Base-by-base conservation (phyloP, 495 filamentous ascomycete species). In the Neurospora sp. region DNA sequence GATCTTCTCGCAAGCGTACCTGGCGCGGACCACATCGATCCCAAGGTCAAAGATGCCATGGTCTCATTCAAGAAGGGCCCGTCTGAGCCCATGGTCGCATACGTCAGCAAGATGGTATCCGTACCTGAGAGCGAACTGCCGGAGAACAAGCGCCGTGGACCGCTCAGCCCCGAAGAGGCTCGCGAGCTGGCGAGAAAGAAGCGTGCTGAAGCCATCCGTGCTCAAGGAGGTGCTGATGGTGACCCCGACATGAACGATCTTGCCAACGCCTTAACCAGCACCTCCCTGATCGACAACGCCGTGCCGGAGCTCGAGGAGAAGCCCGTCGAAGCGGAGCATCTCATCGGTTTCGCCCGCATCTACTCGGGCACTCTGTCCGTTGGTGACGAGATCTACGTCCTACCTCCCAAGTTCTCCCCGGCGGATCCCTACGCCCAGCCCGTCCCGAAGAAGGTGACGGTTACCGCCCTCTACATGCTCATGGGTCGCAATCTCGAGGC, bases 51-150 rank as follows among this genome's bases (percentile, higher is more conserved):
- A 73, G 85, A 91, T 23, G 94, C 96, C 10, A 94, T 98, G 90
- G 78, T 92, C 5, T 86, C 90, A 2, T 98, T 96, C 79, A 91
- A 92, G 75, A 89, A 88, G 5, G 82, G 81, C 1, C 82, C 86
- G 10, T 86, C 89, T 0, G 91, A 91, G 69, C 95, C 96, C 3
- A 90, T 96, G 4, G 93, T 98, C 8, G 96, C 94, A 11, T 99
- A 96, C 76, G 93, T 99, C 54, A 98, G 94, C 82, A 99, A 99
- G 82, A 97, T 99, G 94, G 92, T 97, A 27, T 94, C 96, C 1
- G 89, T 98, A 20, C 94, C 93, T 2, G 93, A 94, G 77, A 97
- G 93, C 77, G 94, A 98, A 74, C 86, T 99, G 20, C 89, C 90
- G 2, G 86, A 93, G 70, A 93, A 94, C 74, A 95, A 90, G 78